phyloP scores from a whole-genome alignment of 2,329 filamentous ascomycete genomes.

The Truncatella angustata region DNA sequence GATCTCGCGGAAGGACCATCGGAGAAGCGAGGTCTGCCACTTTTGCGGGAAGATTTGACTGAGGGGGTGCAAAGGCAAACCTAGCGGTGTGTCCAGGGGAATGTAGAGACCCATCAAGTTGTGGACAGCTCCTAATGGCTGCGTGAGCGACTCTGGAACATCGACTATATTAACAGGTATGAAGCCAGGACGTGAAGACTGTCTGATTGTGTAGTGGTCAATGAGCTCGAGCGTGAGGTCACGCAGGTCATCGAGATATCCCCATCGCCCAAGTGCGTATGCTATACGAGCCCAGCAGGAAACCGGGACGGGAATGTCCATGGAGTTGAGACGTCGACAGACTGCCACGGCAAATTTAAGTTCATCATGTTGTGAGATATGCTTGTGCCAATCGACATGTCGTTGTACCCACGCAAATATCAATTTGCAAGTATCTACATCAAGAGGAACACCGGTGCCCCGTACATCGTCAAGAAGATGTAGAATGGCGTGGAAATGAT shows the following conservation, averaged over 20 bases:
- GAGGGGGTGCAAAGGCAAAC: slow-evolving; percentile 44
- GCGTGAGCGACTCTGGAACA: slow-evolving; percentile 32
- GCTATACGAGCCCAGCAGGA: slow-evolving; percentile 44
- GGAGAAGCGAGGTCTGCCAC: slow-evolving; percentile 39
- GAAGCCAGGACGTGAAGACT: slow-evolving; percentile 28
- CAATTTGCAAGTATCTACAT: slow-evolving; percentile 24
- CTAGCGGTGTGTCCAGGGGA: slow-evolving; percentile 40
- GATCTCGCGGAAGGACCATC: slow-evolving; percentile 44
- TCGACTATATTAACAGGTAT: slow-evolving; percentile 45
- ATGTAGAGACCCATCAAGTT: slow-evolving; percentile 33
- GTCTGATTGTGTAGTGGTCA: slow-evolving; percentile 31
- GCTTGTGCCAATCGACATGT: slow-evolving; percentile 12
- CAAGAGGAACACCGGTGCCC: slow-evolving; percentile 30
- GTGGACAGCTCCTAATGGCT: slow-evolving; percentile 29
- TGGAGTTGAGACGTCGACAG: slow-evolving; percentile 34
- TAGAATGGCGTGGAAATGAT: slow-evolving; percentile 24
- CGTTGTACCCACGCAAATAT: slow-evolving; percentile 20
- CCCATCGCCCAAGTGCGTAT: slow-evolving; percentile 40
- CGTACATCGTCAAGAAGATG: slow-evolving; percentile 37
- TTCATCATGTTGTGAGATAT: not conserved
- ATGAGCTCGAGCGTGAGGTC: slow-evolving; percentile 42
- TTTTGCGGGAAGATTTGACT: slow-evolving; percentile 41
- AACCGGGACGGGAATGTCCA: slow-evolving; percentile 38
- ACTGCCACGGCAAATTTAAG: slow-evolving; percentile 20
- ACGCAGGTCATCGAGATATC: slow-evolving; percentile 44